Percentiles rank a stretch among this genome's conserved stretches.
Evolutionary conservation across 345 rosid species (phyloP).

Genomic region (Euclidium syriacum): DNA sequence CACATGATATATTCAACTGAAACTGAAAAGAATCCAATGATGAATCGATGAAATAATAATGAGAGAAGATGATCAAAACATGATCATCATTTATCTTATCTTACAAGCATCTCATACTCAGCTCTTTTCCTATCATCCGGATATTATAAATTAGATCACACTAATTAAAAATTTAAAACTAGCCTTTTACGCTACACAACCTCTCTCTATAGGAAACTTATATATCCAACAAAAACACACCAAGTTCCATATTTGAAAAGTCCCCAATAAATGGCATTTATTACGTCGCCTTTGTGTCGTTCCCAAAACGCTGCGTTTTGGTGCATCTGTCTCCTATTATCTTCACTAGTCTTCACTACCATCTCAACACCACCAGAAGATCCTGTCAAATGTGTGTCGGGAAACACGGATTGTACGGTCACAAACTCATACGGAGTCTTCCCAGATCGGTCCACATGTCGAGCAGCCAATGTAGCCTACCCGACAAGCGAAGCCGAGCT

Average conservation of each 20-base stretch:
- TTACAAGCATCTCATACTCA: constrained; percentile 25
- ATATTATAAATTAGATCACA: neutral
- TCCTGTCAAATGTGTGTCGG: constrained; percentile 51
- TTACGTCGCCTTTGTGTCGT: neutral
- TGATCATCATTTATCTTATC: constrained; percentile 24
- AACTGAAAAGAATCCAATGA: neutral
- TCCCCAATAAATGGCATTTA: neutral
- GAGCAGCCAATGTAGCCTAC: constrained; percentile 53
- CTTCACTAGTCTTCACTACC: constrained; percentile 17
- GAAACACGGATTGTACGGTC: constrained; percentile 49
- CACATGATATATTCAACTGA: neutral
- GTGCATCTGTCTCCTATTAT: constrained; percentile 12
- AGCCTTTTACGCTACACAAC: constrained; percentile 26
- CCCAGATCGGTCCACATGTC: constrained; percentile 62
- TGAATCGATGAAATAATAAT: constrained; percentile 8
- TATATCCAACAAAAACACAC: neutral
- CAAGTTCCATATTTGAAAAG: neutral
- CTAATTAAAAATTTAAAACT: no score
- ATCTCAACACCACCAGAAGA: constrained; percentile 57
- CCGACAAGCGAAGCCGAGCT: constrained; percentile 60
- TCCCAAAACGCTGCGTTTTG: constrained; percentile 9
- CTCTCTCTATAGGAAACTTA: constrained; percentile 2
- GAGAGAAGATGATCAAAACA: constrained; percentile 13
- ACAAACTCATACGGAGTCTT: constrained; percentile 69
- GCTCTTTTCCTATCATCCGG: constrained; percentile 11